phyloP scores from a whole-genome alignment of 2,329 filamentous ascomycete genomes.

The Colletotrichum kahawae region DNA sequence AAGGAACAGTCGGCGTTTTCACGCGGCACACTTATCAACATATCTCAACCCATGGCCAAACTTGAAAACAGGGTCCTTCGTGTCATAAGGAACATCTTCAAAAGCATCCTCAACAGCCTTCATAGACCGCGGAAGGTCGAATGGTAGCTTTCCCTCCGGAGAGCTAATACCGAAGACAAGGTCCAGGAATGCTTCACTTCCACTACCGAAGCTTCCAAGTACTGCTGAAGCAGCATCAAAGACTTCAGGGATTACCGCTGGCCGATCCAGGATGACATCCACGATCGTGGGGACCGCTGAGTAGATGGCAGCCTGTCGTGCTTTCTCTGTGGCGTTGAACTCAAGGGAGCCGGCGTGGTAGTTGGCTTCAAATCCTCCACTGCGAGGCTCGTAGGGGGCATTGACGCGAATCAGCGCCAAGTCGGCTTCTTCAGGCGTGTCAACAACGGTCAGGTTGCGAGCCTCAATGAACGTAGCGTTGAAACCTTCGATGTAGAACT shows the following conservation, averaged over 20 bases:
- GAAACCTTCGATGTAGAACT: slow-evolving; percentile 25
- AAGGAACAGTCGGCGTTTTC: neutral
- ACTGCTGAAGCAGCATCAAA: slow-evolving; percentile 41
- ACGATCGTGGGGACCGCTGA: slow-evolving; percentile 43
- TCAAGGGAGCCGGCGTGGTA: slow-evolving; percentile 47
- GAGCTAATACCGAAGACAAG: slow-evolving; percentile 41
- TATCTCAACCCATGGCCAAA: slow-evolving; percentile 33
- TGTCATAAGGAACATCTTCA: slow-evolving; percentile 34
- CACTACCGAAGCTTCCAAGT: slow-evolving; percentile 44
- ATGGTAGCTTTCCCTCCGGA: slow-evolving; percentile 47
- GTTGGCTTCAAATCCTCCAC: slow-evolving; percentile 41
- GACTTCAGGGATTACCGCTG: slow-evolving; percentile 46
- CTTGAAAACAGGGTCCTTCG: slow-evolving; percentile 30
- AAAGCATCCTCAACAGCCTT: slow-evolving; percentile 41
- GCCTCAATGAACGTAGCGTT: slow-evolving; percentile 21
- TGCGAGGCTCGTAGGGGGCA: slow-evolving; percentile 43
- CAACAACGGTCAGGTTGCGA: slow-evolving; percentile 36
- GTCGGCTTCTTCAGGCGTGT: slow-evolving; percentile 42
- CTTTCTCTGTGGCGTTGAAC: slow-evolving; percentile 35
- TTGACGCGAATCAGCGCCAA: slow-evolving; percentile 43
- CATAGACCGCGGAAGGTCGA: slow-evolving; percentile 50
- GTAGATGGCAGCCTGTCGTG: slow-evolving; percentile 37
- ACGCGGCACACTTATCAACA: neutral
- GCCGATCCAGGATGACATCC: slow-evolving; percentile 47
- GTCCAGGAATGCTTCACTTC: slow-evolving; percentile 46